phyloP scores from a whole-genome alignment of 2,329 filamentous ascomycete species.

The Colletotrichum eleusines region DNA sequence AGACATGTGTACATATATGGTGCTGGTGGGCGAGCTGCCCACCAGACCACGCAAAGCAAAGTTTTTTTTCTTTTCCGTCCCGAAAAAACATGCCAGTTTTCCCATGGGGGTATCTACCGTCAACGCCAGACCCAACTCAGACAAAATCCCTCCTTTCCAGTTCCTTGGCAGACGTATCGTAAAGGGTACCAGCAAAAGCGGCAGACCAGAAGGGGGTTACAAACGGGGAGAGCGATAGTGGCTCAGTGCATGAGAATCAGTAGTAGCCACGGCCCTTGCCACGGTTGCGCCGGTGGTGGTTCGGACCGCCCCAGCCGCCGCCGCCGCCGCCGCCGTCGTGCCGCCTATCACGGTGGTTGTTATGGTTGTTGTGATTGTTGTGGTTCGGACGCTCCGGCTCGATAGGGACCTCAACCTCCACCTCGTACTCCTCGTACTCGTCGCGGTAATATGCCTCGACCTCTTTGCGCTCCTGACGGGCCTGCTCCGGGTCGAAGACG shows the following conservation, averaged over 20 bases:
- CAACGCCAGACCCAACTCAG: slow-evolving; percentile 32
- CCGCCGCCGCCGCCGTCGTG: slow-evolving; percentile 23
- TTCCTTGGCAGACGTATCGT: not conserved
- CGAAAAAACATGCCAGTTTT: slow-evolving; percentile 26
- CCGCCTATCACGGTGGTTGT: slow-evolving; percentile 28
- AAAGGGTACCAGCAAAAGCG: not conserved
- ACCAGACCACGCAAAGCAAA: not conserved
- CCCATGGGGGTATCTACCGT: slow-evolving; percentile 37
- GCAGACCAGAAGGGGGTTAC: not conserved
- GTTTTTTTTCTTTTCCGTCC: not conserved
- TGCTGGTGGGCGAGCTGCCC: not conserved
- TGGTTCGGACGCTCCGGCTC: slow-evolving; percentile 46
- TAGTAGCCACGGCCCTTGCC: slow-evolving; percentile 35
- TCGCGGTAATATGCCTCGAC: slow-evolving; percentile 78
- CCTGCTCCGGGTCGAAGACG: slow-evolving; percentile 84
- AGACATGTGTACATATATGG: slow-evolving; percentile 19
- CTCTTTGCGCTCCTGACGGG: slow-evolving; percentile 75
- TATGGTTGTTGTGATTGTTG: slow-evolving; percentile 10
- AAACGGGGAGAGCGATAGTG: not conserved
- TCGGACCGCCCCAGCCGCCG: slow-evolving; percentile 20
- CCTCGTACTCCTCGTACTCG: slow-evolving; percentile 81
- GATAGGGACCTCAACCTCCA: slow-evolving; percentile 79
- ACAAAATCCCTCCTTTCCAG: slow-evolving; percentile 19
- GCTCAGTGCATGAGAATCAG: slow-evolving; percentile 10
- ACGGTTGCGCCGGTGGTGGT: slow-evolving; percentile 25